Percentiles rank a stretch among this genome's conserved stretches.
These are phyloP conservation scores for Geranium incanum DNA, from an alignment of 441 rosid species.

Conservation along the genomic window DNA sequence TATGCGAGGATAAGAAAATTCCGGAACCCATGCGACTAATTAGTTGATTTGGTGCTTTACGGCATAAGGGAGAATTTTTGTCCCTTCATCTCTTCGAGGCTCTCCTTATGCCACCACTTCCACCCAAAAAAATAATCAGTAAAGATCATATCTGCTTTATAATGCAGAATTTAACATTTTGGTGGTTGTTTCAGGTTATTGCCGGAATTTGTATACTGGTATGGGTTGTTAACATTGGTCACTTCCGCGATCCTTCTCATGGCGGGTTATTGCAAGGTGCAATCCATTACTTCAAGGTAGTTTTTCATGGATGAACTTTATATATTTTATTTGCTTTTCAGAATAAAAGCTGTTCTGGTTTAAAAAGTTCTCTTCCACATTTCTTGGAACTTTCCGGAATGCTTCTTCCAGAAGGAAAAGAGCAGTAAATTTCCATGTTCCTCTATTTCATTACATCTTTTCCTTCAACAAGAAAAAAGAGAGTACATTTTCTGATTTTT, in stretches of 20 bases:
- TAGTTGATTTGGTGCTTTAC: neutral
- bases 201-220: constrained; percentile 94
- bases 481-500: neutral
- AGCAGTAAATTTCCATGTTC: neutral
- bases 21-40: no score
- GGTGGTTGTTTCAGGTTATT: constrained; percentile 54
- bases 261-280: constrained; percentile 95
- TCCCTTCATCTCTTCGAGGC: constrained; percentile 1
- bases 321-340: neutral
- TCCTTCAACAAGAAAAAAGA: neutral
- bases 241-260: constrained; percentile 91
- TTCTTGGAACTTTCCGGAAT: neutral
- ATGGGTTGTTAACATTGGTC: constrained; percentile 97
- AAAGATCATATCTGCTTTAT: no score
- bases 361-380: neutral
- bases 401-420: neutral
- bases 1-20: no score
- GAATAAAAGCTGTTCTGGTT: neutral
- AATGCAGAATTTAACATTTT: no score
- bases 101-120: no score
- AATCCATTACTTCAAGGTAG: constrained; percentile 93
- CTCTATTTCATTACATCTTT: neutral
- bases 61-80: constrained; percentile 9
- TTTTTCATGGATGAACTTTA: constrained; percentile 11
- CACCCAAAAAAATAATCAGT: no score